Evolutionary conservation across 257 asterid genomes (phyloP).

Genomic region (Galeopsis tetrahit): DNA sequence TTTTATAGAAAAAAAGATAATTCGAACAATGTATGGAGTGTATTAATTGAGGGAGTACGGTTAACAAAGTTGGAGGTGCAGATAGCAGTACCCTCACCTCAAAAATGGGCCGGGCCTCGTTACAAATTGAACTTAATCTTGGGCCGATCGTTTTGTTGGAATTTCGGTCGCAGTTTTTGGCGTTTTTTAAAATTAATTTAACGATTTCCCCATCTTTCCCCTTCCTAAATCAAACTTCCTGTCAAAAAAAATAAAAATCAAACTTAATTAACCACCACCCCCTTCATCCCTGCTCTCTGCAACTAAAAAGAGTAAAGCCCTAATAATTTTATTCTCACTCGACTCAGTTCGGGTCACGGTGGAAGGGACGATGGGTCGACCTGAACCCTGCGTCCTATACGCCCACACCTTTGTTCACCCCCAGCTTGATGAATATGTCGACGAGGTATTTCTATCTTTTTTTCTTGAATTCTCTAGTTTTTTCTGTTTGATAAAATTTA

Average conservation of each 20-base stretch:
- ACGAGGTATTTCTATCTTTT: constrained; percentile 60
- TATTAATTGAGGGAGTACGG: too few species aligned
- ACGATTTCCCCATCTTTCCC: background rate
- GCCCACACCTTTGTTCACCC: constrained; percentile 83
- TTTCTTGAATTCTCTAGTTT: background rate
- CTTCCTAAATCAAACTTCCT: background rate
- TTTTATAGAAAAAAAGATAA: too few species aligned
- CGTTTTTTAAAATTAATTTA: background rate
- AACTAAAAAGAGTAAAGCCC: constrained; percentile 9
- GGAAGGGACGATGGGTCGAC: constrained; percentile 67
- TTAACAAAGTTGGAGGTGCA: too few species aligned
- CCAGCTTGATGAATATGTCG: constrained; percentile 59
- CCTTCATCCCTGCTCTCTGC: constrained; percentile 11
- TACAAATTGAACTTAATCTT: background rate
- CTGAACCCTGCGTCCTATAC: constrained; percentile 89
- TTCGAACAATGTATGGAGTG: too few species aligned
- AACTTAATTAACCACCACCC: background rate
- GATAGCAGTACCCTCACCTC: background rate
- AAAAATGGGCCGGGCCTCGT: background rate
- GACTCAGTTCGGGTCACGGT: constrained; percentile 25
- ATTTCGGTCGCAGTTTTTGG: background rate
- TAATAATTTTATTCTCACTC: constrained; percentile 15
- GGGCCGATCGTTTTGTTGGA: background rate
- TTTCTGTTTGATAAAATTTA: background rate
- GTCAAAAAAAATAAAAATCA: background rate